These are phyloP conservation scores for Vaccinium myrtillus DNA, from an alignment of 148 eudicot species.

Conservation along the genomic window DNA sequence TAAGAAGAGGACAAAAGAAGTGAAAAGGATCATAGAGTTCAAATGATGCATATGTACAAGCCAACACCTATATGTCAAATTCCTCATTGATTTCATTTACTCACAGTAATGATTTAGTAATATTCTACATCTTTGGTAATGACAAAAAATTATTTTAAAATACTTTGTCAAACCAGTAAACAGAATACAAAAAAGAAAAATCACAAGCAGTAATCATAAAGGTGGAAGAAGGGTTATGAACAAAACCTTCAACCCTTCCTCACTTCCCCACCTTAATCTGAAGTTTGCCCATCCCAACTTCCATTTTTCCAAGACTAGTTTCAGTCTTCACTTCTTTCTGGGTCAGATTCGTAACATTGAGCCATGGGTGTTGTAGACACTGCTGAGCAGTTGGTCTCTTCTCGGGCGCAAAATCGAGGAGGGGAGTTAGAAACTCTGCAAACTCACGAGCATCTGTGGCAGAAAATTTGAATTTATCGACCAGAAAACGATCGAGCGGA, in stretches of 20 bases:
- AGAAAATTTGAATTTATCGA: slow-evolving; percentile 62
- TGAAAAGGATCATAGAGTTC: neutral
- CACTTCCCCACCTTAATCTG: slow-evolving; percentile 44
- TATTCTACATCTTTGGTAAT: slow-evolving; percentile 41
- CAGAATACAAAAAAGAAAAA: slow-evolving; percentile 13
- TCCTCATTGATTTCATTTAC: slow-evolving; percentile 22
- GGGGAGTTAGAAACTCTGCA: slow-evolving; percentile 70
- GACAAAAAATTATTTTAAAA: slow-evolving; percentile 27
- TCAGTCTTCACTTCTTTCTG: slow-evolving; percentile 31
- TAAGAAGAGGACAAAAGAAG: neutral
- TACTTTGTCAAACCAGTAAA: slow-evolving; percentile 20
- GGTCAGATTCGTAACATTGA: slow-evolving; percentile 34
- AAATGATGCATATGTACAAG: neutral
- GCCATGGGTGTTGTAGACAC: slow-evolving; percentile 88
- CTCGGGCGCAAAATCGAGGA: slow-evolving; percentile 82
- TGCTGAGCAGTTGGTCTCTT: slow-evolving; percentile 91
- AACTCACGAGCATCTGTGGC: slow-evolving; percentile 70
- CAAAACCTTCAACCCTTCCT: slow-evolving; percentile 13
- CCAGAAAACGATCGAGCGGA: slow-evolving; percentile 64
- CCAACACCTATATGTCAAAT: slow-evolving; percentile 19
- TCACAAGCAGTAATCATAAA: slow-evolving; percentile 24
- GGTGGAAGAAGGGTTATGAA: slow-evolving; percentile 15
- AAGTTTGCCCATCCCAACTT: slow-evolving; percentile 46
- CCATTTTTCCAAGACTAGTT: slow-evolving; percentile 36
- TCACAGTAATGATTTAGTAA: slow-evolving; percentile 26